Evolutionary conservation across 257 asterid species (phyloP), one percentile per base, ranked within the genome.

Genomic region (Pogostemon cablin): DNA sequence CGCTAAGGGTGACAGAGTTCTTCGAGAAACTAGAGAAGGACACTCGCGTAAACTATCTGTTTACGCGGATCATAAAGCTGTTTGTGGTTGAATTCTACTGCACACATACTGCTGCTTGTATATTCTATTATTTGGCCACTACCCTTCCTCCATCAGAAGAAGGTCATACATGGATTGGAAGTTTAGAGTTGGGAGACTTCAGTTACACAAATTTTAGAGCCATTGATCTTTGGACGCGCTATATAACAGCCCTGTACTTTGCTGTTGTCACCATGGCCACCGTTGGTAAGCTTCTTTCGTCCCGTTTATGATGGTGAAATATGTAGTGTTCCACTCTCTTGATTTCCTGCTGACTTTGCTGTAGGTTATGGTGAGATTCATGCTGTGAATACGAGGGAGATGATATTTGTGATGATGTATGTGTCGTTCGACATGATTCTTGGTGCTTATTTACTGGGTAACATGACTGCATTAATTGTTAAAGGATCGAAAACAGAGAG

Each of bases 41-140:
- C 77, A 81, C 74, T n/a, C 88, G 96, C 5, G 42, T 89, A 55
- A 89, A 87, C 62, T 89, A 86, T 48, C 86, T 89, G 62, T 89
- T 85, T 62, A 80, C 87, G 9, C 79, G 96, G 78, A 89, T 89
- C 37, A 67, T 89, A 50, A 89, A 89, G 46, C 86, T 89, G 54
- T 81, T 89, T 42, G 96, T 84, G 32, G 96, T 89, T 0, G 96
- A 89, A 78, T 61, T 86, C 0, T 89, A 89, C 79, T 79, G 91
- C 84, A 89, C 96, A 9, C 96, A 89, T 74, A 85, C 93, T 1
- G 96, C 93, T 41, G 96, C 96, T 38, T 86, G 96, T 71, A 80
- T 87, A 65, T 89, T 89, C 75, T 89, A 89, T 86, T 89, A 79
- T 52, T 82, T 89, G 9, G 96, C 96, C 1, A 89, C 96, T 6